A percentile compares a stretch with the other conserved stretches of the same genome.
These are phyloP conservation scores for Alternaria gansuensis DNA, from an alignment of 2,329 filamentous ascomycete species.

Conservation along the genomic window DNA sequence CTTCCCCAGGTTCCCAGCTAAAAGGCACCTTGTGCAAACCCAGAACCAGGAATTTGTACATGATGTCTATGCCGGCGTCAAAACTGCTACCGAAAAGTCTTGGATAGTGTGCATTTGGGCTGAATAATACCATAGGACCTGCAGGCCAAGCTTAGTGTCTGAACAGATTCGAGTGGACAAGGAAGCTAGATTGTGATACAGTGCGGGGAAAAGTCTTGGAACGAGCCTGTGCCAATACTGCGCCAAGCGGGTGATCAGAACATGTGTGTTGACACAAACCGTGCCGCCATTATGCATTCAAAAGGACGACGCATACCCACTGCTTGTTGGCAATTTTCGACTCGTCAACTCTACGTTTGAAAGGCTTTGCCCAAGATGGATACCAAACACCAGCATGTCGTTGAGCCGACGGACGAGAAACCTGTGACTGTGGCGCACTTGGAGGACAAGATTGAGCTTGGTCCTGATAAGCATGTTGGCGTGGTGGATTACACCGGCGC, in stretches of 20 bases:
- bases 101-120: slow-evolving; percentile 5
- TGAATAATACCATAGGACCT: slow-evolving; percentile 16
- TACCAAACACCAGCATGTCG: slow-evolving; percentile 16
- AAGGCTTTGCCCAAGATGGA: slow-evolving; percentile 9
- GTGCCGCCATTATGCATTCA: slow-evolving; percentile 12
- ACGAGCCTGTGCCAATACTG: slow-evolving; percentile 26
- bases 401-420: slow-evolving; percentile 30
- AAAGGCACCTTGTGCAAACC: not conserved
- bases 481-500: slow-evolving; percentile 44
- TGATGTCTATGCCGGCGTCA: slow-evolving; percentile 10
- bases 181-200: slow-evolving; percentile 16
- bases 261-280: not conserved
- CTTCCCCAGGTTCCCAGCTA: slow-evolving; percentile 11
- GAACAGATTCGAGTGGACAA: not conserved
- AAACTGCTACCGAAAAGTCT: slow-evolving; percentile 16
- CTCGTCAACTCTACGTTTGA: not conserved
- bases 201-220: slow-evolving; percentile 41
- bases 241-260: slow-evolving; percentile 14
- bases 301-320: slow-evolving; percentile 9
- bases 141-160: slow-evolving; percentile 23
- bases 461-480: slow-evolving; percentile 27
- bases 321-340: not conserved
- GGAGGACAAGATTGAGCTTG: slow-evolving; percentile 34
- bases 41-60: not conserved
- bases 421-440: slow-evolving; percentile 15